Conservation (phyloP, 2,329 filamentous ascomycete species). For the Elsinoe perseae region DNA sequence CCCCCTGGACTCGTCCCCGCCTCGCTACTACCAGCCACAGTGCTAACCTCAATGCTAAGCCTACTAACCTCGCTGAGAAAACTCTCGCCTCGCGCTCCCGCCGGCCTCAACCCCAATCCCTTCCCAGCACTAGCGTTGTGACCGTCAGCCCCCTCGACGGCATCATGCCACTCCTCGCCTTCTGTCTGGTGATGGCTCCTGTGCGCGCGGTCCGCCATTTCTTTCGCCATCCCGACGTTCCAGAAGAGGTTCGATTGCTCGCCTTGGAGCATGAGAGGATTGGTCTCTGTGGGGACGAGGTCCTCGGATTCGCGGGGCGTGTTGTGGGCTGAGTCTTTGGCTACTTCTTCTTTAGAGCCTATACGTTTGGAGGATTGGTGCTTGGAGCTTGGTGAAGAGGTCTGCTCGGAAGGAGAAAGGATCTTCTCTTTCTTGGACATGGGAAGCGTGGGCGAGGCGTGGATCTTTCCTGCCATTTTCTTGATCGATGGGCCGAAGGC, state of each 20-base stretch:
- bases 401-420: background rate
- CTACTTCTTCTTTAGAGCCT: background rate
- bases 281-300: constrained; percentile 24
- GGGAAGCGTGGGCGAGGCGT: background rate
- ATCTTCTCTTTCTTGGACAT: background rate
- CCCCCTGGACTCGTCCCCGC: too few species aligned
- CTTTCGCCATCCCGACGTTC: constrained; percentile 34
- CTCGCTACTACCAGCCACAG: background rate
- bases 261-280: constrained; percentile 44
- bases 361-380: background rate
- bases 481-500: background rate
- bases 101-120: constrained; percentile 23
- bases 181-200: constrained; percentile 16
- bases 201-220: constrained; percentile 18
- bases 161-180: constrained; percentile 11
- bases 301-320: constrained; percentile 10
- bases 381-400: background rate
- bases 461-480: background rate
- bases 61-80: constrained; percentile 43
- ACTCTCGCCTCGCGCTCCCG: constrained; percentile 22
- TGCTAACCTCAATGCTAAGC: constrained; percentile 47
- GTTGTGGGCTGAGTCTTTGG: background rate
- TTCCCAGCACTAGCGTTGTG: background rate
- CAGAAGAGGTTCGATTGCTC: constrained; percentile 49
- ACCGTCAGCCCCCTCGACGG: background rate